phyloP scores from a whole-genome alignment of 176 grass and related monocot genomes.

The Oryza officinalis region DNA sequence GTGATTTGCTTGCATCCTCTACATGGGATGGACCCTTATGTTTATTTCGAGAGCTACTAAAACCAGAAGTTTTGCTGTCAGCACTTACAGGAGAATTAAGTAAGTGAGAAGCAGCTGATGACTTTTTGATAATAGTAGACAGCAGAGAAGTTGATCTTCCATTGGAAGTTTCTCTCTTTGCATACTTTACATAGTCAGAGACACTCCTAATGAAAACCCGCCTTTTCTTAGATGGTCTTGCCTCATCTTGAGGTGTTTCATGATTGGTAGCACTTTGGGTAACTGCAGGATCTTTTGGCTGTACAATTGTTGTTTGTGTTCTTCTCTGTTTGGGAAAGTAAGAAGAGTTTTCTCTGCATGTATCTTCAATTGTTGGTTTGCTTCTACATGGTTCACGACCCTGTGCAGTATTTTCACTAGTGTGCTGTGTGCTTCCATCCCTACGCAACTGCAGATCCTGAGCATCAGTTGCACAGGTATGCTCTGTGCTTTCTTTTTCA shows the following conservation, averaged over 20 bases:
- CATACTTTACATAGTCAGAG: conserved; percentile 55
- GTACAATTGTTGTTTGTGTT: conserved; percentile 44
- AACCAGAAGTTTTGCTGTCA: conserved; percentile 42
- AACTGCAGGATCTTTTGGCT: conserved; percentile 29
- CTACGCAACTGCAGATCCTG: conserved; percentile 28
- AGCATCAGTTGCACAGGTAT: conserved; percentile 21
- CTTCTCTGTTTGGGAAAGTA: conserved; percentile 46
- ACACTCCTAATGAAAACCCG: conserved; percentile 63
- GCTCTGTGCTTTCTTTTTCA: conserved; percentile 38
- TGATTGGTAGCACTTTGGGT: conserved; percentile 12
- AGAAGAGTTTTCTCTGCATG: background rate
- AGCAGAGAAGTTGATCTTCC: conserved; percentile 41
- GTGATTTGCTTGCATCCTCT: conserved; percentile 39
- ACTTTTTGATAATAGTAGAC: conserved; percentile 46
- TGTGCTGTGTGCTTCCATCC: background rate
- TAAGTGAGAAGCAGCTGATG: conserved; percentile 40
- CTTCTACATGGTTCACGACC: conserved; percentile 22
- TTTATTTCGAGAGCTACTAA: conserved; percentile 22
- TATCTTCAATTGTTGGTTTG: conserved; percentile 29
- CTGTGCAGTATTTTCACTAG: conserved; percentile 14
- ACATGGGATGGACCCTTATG: conserved; percentile 21
- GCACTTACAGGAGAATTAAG: conserved; percentile 41
- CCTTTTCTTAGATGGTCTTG: conserved; percentile 47
- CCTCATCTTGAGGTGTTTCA: conserved; percentile 41
- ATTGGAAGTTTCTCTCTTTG: conserved; percentile 46